Percentiles rank a stretch among this genome's conserved stretches.
These are phyloP conservation scores for Kluyveromyces sp. DNA, from an alignment of 1,139 yeast species.

Conservation along the genomic window DNA sequence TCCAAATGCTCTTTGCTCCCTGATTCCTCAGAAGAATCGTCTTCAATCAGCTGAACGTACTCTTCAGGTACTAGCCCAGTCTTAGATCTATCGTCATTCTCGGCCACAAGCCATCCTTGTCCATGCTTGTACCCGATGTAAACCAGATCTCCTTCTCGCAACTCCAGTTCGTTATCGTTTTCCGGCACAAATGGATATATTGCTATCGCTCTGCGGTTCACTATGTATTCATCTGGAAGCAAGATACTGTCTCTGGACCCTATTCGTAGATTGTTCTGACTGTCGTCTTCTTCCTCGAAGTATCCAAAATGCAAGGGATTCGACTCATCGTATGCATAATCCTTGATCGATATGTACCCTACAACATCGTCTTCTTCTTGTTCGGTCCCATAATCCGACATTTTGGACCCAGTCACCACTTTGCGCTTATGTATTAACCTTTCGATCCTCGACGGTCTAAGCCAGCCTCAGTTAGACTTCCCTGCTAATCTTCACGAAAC, in stretches of 20 bases:
- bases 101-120: constrained; percentile 96
- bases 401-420: neutral
- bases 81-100: constrained; percentile 25
- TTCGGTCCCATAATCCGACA: constrained; percentile 4
- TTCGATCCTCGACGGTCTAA: too few relatives aligned
- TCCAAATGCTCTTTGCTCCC: constrained; percentile 15
- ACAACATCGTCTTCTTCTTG: constrained; percentile 11
- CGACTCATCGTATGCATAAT: constrained; percentile 65
- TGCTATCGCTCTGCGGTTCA: constrained; percentile 68
- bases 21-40: constrained; percentile 19
- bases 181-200: constrained; percentile 86
- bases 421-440: too few relatives aligned
- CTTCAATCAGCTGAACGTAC: constrained; percentile 58
- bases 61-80: constrained; percentile 96
- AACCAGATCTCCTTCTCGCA: constrained; percentile 74
- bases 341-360: constrained; percentile 48
- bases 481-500: neutral
- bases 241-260: constrained; percentile 35
- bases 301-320: constrained; percentile 65
- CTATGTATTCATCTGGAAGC: constrained; percentile 30
- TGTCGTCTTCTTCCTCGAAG: constrained; percentile 23
- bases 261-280: constrained; percentile 27
- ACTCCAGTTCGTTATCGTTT: constrained; percentile 81
- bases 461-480: too few relatives aligned
- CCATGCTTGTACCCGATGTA: constrained; percentile 91